Evolutionary conservation across 768 basidiomycete species (phyloP), one percentile per base, ranked within the genome.

Genomic region (Boletus rufocinnamomeus): DNA sequence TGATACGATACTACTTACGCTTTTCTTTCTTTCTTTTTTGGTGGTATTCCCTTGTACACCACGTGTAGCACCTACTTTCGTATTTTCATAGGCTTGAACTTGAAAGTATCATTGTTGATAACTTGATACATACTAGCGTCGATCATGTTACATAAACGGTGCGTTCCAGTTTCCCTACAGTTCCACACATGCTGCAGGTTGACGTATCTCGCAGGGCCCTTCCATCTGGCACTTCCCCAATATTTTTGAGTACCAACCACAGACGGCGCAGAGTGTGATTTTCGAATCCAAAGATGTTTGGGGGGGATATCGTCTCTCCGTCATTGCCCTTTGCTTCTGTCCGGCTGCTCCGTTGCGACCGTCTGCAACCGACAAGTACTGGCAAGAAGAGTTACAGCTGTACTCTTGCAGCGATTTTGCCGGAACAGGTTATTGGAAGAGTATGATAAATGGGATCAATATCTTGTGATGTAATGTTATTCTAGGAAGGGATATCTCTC

Each of bases 401-500:
- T 3, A 5, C 25, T 17, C 8, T 17, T 27, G 25, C 3, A 14
- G 45, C 17, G 25, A 27, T 46, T 46, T 17, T 17, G 16, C 27
- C 9, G 25, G 16, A 28, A 28, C 27, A 10, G 1, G 6, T 16
- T 48, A 30, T 21, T 32, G 11, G 48, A 21, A 23, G 3, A 48
- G n/a, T 9, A 32, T 13, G 21, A 6, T 17, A 13, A 13, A 19
- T 6, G 35, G 30, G 13, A 41, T 32, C 19, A 27, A 10, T 25
- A 28, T 44, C 6, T 10, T 7, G 46, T 34, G 34, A 6, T 50
- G 4, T 50, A 27, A 27, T 32, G 9, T 17, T 35, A 50, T 27
- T 49, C 27, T 37, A 59, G 41, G 25, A 49, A n/a, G 16, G 50
- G 35, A 27, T 27, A 45, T 59, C 19, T 59, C 7, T 50, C 41